These are phyloP conservation scores for Rosellinia necatrix DNA, from an alignment of 2,329 filamentous ascomycete genomes.

Conservation along the genomic window DNA sequence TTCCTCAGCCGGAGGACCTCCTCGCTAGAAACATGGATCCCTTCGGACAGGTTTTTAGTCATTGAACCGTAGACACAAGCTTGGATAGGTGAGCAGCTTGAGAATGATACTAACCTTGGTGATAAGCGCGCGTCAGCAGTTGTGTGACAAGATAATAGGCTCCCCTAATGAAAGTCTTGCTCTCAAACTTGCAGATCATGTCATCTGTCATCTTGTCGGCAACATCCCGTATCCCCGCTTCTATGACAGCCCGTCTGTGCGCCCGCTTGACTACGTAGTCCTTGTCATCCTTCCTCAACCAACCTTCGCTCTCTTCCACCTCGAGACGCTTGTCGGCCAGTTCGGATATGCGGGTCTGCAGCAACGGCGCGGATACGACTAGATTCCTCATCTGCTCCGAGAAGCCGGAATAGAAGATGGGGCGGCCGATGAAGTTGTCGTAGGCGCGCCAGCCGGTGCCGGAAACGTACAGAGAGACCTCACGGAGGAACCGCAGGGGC, in stretches of 20 bases:
- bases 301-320: constrained; percentile 77
- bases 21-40: constrained; percentile 93
- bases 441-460: constrained; percentile 96
- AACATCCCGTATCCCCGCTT: constrained; percentile 75
- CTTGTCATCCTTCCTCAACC: constrained; percentile 61
- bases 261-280: constrained; percentile 58
- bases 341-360: constrained; percentile 75
- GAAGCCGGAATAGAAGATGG: constrained; percentile 91
- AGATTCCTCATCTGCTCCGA: constrained; percentile 83
- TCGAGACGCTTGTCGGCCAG: constrained; percentile 75
- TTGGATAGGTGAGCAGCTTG: too few relatives aligned
- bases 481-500: constrained; percentile 80
- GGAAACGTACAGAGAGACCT: constrained; percentile 90
- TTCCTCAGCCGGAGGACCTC: constrained; percentile 83
- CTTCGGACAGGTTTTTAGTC: constrained; percentile 22
- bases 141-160: constrained; percentile 92
- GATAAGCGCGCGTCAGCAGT: constrained; percentile 87
- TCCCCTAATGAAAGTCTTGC: constrained; percentile 85
- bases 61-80: too few relatives aligned
- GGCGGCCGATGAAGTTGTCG: constrained; percentile 86
- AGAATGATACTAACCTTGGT: constrained; percentile 69
- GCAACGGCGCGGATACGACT: constrained; percentile 75
- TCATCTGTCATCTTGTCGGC: constrained; percentile 85
- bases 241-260: constrained; percentile 66
- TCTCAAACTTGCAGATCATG: constrained; percentile 99